phyloP scores from a whole-genome alignment of 495 filamentous ascomycete species.

The Daldinia grandis region DNA sequence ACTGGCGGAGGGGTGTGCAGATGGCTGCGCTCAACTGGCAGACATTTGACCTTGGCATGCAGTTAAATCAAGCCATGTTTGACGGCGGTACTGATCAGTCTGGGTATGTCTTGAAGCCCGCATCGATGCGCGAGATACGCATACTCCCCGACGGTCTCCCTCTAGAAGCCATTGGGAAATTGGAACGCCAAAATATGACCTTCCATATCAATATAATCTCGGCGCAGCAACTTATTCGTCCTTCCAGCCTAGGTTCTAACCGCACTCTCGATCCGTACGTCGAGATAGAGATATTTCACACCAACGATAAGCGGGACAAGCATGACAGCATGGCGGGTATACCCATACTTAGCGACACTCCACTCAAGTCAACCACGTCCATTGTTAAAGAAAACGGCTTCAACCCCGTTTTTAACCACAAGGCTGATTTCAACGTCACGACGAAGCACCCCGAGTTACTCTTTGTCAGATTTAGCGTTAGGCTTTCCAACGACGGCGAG shows the following conservation, averaged over 20 bases:
- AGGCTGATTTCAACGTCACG: slow-evolving; percentile 77
- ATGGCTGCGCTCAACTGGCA: slow-evolving; percentile 99
- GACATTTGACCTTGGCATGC: slow-evolving; percentile 93
- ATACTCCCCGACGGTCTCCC: slow-evolving; percentile 57
- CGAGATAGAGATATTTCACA: slow-evolving; percentile 92
- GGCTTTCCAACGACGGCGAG: slow-evolving; percentile 76
- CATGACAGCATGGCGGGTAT: slow-evolving; percentile 54
- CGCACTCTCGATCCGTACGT: slow-evolving; percentile 89
- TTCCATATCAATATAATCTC: slow-evolving; percentile 91
- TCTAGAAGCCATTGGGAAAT: slow-evolving; percentile 58
- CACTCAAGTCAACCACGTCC: slow-evolving; percentile 75
- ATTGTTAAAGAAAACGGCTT: slow-evolving; percentile 88
- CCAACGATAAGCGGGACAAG: slow-evolving; percentile 81
- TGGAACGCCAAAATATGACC: slow-evolving; percentile 76
- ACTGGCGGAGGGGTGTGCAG: slow-evolving; percentile 94
- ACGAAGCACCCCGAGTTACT: slow-evolving; percentile 93
- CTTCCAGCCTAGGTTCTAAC: slow-evolving; percentile 71
- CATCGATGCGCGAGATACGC: slow-evolving; percentile 73
- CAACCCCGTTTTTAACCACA: slow-evolving; percentile 80
- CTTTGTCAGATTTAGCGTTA: slow-evolving; percentile 93
- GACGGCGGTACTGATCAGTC: slow-evolving; percentile 85
- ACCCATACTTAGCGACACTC: slow-evolving; percentile 67
- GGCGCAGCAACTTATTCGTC: slow-evolving; percentile 90
- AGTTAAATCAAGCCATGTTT: slow-evolving; percentile 98
- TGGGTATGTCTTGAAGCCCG: slow-evolving; percentile 93